Conservation (phyloP, 2,329 filamentous ascomycete species). For the Sporothrix globosa region DNA sequence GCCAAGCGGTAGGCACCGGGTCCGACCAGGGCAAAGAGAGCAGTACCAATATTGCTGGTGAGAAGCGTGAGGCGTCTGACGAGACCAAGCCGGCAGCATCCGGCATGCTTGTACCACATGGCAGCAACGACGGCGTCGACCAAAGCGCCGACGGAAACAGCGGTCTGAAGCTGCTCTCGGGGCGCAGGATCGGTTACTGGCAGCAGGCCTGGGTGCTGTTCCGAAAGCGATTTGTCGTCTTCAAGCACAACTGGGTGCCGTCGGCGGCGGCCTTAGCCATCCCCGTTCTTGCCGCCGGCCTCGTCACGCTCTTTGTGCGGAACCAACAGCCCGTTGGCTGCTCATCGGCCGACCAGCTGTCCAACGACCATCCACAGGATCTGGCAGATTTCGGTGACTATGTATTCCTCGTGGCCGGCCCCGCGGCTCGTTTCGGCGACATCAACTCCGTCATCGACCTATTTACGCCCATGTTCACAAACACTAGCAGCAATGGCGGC, state of each 20-base stretch:
- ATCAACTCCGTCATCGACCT: conserved; percentile 41
- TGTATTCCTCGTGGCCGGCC: conserved; percentile 51
- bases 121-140: neutral
- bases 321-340: conserved; percentile 58
- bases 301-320: conserved; percentile 76
- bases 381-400: conserved; percentile 46
- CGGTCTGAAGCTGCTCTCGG: conserved; percentile 64
- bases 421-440: conserved; percentile 47
- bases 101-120: neutral
- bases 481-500: conserved; percentile 29
- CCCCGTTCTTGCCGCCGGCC: conserved; percentile 75
- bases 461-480: conserved; percentile 48
- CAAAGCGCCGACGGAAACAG: conserved; percentile 36
- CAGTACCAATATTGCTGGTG: neutral
- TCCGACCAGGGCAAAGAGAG: neutral
- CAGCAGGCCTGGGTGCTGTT: conserved; percentile 76
- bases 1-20: neutral
- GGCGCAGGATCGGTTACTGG: conserved; percentile 68
- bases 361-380: conserved; percentile 47
- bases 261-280: conserved; percentile 75
- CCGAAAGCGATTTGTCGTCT: conserved; percentile 73
- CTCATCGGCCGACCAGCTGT: conserved; percentile 53
- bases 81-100: neutral
- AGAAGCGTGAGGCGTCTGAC: neutral
- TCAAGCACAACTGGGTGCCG: conserved; percentile 77